Conservation (phyloP, 1,284 basidiomycete genomes). For the Wallemia mellicola region DNA sequence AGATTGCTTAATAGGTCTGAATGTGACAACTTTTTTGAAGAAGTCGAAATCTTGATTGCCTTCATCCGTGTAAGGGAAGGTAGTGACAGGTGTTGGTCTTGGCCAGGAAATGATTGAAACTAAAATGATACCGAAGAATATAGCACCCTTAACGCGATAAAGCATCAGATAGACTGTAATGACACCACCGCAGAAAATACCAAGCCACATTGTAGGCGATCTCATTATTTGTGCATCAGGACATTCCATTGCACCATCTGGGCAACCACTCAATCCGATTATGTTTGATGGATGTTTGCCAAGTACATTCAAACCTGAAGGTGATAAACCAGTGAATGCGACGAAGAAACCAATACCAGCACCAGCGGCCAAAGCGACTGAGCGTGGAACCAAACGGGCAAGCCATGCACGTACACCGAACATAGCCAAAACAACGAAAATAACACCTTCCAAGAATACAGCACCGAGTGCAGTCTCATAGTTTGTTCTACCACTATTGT, state of each 20-base stretch:
- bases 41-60: constrained; percentile 37
- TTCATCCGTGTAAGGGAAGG: constrained; percentile 26
- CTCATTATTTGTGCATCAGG: constrained; percentile 29
- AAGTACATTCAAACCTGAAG: constrained; percentile 42
- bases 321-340: constrained; percentile 21
- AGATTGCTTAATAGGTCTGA: constrained; percentile 17
- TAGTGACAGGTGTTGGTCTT: constrained; percentile 42
- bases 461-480: constrained; percentile 61
- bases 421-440: constrained; percentile 53
- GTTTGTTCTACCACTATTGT: constrained; percentile 39
- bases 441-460: constrained; percentile 33
- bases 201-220: constrained; percentile 57
- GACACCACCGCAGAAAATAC: constrained; percentile 60
- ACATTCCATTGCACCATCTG: constrained; percentile 4
- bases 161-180: constrained; percentile 48
- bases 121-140: constrained; percentile 53
- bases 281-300: constrained; percentile 41
- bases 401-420: constrained; percentile 72
- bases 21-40: constrained; percentile 61
- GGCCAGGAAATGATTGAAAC: constrained; percentile 74
- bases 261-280: constrained; percentile 52
- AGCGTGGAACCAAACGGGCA: constrained; percentile 58
- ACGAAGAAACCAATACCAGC: constrained; percentile 57
- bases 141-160: constrained; percentile 56
- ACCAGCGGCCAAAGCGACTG: constrained; percentile 51